Base-by-base conservation (phyloP, 441 rosid species). In the Flueggea neowawraea region DNA sequence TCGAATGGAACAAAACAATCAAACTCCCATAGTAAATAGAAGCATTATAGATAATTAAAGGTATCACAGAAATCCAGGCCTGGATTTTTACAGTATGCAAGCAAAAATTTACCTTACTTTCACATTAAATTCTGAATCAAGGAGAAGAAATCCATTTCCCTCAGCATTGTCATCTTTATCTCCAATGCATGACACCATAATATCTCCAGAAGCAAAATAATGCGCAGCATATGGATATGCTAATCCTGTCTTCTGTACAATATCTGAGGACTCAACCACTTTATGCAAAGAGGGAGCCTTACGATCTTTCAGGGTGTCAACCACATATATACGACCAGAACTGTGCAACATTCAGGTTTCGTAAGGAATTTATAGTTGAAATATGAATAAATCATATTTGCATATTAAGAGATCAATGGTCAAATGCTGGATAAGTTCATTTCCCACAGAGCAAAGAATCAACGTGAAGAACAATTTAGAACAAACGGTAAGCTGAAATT, bases 191-290 rank as follows among this genome's bases (percentile, higher is more conserved):
- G 98, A 93, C 47, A 93, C 73, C 86, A 90, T 57, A 57, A 93
- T 62, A 54, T 93, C 98, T 10, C 97, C 96, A n/a, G 97, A 76
- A 57, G 90, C 96, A 69, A 93, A 96, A 63, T 96, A 93, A 73
- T 93, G 98, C 6, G 97, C 72, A 4, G 98, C 90, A 78, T 93
- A 96, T n/a, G 98, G 97, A 79, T 71, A 93, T 3, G 95, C 89
- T 52, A 93, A 81, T 64, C 98, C 94, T 2, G 98, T 92, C 80
- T 88, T 92, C 49, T 69, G 65, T 14, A 80, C 43, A 31, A 88
- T 82, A 53, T 88, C 90, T 12, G 76, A 65, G 54, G 91, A 77
- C 55, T 90, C 86, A 6, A 92, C 94, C 73, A 77, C 84, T 78
- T 92, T 88, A 73, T 92, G 89, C 70, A 92, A 62, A 51, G 87